Conservation (phyloP, 495 filamentous ascomycete genomes). For the Polyplosphaeria fusca region DNA sequence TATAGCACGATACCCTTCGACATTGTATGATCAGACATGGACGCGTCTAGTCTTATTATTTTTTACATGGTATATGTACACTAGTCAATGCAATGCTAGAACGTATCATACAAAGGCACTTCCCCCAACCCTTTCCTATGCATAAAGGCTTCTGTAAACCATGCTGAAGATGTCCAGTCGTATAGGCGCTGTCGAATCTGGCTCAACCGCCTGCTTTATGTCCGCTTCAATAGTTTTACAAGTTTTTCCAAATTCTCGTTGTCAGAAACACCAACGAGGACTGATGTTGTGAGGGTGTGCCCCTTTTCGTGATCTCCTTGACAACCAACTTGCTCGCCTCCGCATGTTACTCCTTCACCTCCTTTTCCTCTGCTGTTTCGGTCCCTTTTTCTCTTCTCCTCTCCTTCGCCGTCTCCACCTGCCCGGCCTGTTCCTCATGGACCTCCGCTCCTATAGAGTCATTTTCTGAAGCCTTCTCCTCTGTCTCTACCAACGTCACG, state of each 20-base stretch:
- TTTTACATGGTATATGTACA: not conserved
- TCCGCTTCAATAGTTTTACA: too few relatives aligned
- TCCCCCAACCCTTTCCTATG: too few relatives aligned
- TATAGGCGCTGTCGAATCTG: too few relatives aligned
- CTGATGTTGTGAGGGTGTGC: too few relatives aligned
- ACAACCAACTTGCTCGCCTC: conserved; percentile 9
- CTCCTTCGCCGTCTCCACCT: conserved; percentile 22
- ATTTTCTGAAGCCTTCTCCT: conserved; percentile 20
- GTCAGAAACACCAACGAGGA: too few relatives aligned
- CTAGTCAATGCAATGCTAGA: not conserved
- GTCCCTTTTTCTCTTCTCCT: conserved; percentile 17
- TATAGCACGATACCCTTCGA: conserved; percentile 30
- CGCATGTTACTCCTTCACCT: conserved; percentile 25
- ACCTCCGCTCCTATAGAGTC: conserved; percentile 21
- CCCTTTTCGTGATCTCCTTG: not conserved
- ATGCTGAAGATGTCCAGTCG: too few relatives aligned
- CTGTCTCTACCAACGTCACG: conserved; percentile 21
- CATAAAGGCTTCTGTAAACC: too few relatives aligned
- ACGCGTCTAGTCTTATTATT: not conserved
- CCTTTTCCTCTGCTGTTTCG: conserved; percentile 31
- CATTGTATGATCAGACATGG: conserved; percentile 16
- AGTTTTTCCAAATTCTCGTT: too few relatives aligned
- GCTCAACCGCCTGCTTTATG: too few relatives aligned
- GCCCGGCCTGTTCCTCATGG: conserved; percentile 8
- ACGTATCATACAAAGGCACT: conserved; percentile 11